Evolutionary conservation across 2,329 filamentous ascomycete genomes (phyloP), one percentile per base, ranked within the genome.

Genomic region (Aspergillus pseudoviridinutans): DNA sequence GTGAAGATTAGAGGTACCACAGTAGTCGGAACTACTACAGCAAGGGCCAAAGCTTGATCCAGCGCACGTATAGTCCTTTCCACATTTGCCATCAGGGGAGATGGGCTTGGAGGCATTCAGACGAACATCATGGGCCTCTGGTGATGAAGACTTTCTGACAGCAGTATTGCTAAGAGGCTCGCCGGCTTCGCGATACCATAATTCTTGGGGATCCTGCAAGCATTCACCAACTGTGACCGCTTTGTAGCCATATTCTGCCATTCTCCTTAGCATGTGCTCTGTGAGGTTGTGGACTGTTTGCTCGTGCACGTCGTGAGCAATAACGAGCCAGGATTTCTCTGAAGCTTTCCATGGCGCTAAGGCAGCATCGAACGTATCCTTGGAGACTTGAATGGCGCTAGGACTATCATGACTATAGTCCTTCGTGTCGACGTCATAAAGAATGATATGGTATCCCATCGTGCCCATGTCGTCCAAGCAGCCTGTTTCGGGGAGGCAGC

Each of bases 361-460:
- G 6, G 69, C 68, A 14, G 66, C 62, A 52, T 76, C 71, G 44
- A 78, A 76, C 2, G 72, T 71, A 28, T 76, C 73, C 53, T 77
- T 77, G 8, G 74, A 76, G 8, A 57, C 57, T 32, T 77, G 74
- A 35, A 77, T 76, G 17, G 66, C 55, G 6, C 66, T 60, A 0
- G 74, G 74, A 25, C 66, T 67, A 51, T 75, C 73, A 41, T 77
- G 72, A 51, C 71, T 71, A 61, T 75, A 81, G 62, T 82, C 79
- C 24, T 74, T 68, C 4, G 78, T 81, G 64, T 82, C 79, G 24
- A 80, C 70, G 55, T 80, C 74, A 49, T 76, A 78, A 35, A 75
- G 64, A 53, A 79, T 73, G 50, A 81, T 72, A 64, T 82, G 80
- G 60, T 83, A 83, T 0, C 79, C 80, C 32, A 82, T 67, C 3